These are phyloP conservation scores for Ceriops decandra DNA, from an alignment of 345 rosid genomes.

Conservation along the genomic window DNA sequence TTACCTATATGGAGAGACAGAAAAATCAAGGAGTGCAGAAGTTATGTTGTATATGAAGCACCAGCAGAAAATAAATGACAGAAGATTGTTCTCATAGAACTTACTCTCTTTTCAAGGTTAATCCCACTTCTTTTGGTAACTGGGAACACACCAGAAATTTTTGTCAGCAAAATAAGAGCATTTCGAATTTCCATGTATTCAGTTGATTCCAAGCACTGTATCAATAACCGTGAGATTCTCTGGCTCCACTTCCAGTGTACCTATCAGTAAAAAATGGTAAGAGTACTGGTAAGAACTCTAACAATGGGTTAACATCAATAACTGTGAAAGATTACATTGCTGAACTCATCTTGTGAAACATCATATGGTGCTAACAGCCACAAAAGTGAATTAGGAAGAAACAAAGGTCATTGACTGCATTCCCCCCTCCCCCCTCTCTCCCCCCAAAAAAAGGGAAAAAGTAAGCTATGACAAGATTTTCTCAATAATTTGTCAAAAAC, in stretches of 20 bases:
- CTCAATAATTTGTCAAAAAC: too few species aligned
- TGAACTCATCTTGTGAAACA: not conserved
- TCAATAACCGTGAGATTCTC: conserved; percentile 83
- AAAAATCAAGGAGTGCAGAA: conserved; percentile 5
- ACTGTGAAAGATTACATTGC: not conserved
- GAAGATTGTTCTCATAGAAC: conserved; percentile 21
- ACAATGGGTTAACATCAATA: not conserved
- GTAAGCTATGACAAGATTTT: too few species aligned
- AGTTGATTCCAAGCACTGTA: conserved; percentile 91
- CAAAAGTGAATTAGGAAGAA: not conserved
- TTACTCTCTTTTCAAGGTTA: conserved; percentile 96
- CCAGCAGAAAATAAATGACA: conserved; percentile 5
- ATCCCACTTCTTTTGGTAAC: conserved; percentile 97
- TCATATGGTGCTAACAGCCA: not conserved
- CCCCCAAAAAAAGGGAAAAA: too few species aligned
- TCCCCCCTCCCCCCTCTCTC: too few species aligned
- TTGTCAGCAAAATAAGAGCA: conserved; percentile 88
- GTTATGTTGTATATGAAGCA: conserved; percentile 16
- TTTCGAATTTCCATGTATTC: conserved; percentile 99
- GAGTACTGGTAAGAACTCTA: not conserved
- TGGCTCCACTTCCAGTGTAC: conserved; percentile 99
- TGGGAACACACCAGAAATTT: conserved; percentile 92
- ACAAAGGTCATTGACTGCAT: not conserved
- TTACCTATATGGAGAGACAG: conserved; percentile 47
- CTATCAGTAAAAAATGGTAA: conserved; percentile 40